phyloP scores from a whole-genome alignment of 2,329 filamentous ascomycete species.

The Aureobasidium melanogenum region DNA sequence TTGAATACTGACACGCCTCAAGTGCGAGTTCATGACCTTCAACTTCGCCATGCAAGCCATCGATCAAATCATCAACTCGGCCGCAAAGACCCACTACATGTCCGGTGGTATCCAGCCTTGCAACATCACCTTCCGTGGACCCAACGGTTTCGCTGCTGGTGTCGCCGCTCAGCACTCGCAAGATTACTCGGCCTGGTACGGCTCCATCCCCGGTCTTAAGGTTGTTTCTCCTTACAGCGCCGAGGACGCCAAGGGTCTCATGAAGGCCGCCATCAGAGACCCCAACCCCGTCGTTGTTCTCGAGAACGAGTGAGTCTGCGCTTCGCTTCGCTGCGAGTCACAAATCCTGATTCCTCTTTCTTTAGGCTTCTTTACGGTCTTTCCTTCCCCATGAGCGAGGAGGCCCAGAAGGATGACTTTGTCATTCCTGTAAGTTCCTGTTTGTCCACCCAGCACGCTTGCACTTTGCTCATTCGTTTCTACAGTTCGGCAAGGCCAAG shows the following conservation, averaged over 20 bases:
- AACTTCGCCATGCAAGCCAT: constrained; percentile 99
- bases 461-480: background rate
- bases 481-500: constrained; percentile 89
- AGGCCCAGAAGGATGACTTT: constrained; percentile 91
- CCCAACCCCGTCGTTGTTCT: constrained; percentile 84
- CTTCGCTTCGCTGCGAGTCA: background rate
- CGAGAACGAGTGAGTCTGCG: constrained; percentile 39
- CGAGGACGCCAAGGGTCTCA: constrained; percentile 94
- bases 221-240: constrained; percentile 93
- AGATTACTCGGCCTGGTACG: constrained; percentile 98
- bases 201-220: constrained; percentile 94
- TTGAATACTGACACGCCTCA: constrained; percentile 14
- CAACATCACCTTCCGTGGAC: constrained; percentile 98
- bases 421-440: constrained; percentile 59
- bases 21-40: constrained; percentile 99
- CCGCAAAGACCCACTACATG: constrained; percentile 99
- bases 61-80: constrained; percentile 99
- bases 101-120: constrained; percentile 98
- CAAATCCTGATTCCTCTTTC: background rate
- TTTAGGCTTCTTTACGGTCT: constrained; percentile 77
- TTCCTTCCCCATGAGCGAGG: constrained; percentile 93
- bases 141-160: constrained; percentile 94
- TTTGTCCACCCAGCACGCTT: background rate
- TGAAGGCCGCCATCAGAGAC: constrained; percentile 97
- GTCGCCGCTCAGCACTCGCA: constrained; percentile 97